Base-by-base conservation (phyloP, 2,329 filamentous ascomycete genomes). In the Verticillium dahliae region DNA sequence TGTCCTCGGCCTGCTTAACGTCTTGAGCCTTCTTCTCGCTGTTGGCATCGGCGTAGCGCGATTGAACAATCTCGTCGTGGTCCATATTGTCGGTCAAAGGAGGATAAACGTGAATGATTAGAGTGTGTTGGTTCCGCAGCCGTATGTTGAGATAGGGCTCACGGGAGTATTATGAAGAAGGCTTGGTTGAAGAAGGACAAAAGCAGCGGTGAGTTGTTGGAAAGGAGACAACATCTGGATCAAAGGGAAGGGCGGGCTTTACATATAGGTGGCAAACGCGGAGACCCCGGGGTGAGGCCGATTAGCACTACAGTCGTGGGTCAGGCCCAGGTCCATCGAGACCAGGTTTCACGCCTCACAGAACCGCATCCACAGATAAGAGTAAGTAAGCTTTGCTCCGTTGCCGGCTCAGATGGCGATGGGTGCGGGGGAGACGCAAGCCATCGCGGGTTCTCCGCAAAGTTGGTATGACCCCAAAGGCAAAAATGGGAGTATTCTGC, bases 31-130 rank as follows among this genome's bases (percentile, higher is more conserved):
- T 57, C 60, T 65, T 62, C 56, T 63, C 61, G 60, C 33, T 39
- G 56, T 62, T 59, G 54, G 56, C 33, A 3, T 57, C 14, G 39
- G 62, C 57, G 18, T 39, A 39, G 41, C 27, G 45, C 34, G 60
- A 50, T 6, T 58, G 38, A 35, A 37, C 58, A 54, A 64, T 61
- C 54, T 64, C 58, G 59, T 65, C 62, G 63, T 65, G 63, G 22
- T 65, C 63, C 63, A 65, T 65, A 18, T 7, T 50, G 35, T 14
- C n/a, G 41, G 13, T 33, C 9, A 45, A 31, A 5, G 27, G 33
- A 11, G 37, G 56, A 37, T 34, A 27, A 39, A 34, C 15, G 57
- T 31, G 56, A n/a, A 11, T 27, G 7, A 1, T 38, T n/a, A 27
- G 15, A 34, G 18, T 9, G 35, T 3, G 27, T 31, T 15, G 22